Evolutionary conservation across 2,329 filamentous ascomycete species (phyloP), one percentile per base, ranked within the genome.

Genomic region (Neonectria sp.): DNA sequence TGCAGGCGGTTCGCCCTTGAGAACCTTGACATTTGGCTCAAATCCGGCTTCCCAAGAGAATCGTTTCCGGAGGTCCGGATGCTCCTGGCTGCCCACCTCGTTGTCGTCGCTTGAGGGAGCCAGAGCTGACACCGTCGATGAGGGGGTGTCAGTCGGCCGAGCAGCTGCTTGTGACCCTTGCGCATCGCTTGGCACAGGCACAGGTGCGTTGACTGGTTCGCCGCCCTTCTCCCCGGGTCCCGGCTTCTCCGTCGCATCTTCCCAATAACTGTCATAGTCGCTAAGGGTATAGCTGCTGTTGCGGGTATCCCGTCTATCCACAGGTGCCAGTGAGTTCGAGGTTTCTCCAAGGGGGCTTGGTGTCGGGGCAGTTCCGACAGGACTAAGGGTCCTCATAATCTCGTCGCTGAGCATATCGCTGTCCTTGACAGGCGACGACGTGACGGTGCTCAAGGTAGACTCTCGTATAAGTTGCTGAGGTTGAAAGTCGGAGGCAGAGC

Each of bases 401-500:
- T 95, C 93, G 66, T 93, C 91, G 31, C 90, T 86, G 53, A 95
- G 78, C 63, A 88, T 85, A 71, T 95, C 93, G 73, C 88, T 94
- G 74, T 94, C 92, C 71, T 91, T 89, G 65, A 91, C 84, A 33
- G 89, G 86, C 1, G 86, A 86, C 8, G 85, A 84, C 11, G 85
- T 84, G 11, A 81, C 75, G 0, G 86, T 87, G 73, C 86, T 88
- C 55, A 85, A 78, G 0, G 84, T 86, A 7, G 81, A 77, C 29
- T 82, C 79, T 3, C 85, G 81, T 60, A 83, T 79, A 27, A 86
- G 72, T 7, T 77, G 75, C 24, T 77, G 75, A 15, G 79, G 76
- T 31, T 77, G 75, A 56, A 83, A 80, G 12, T 83, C 79, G 0
- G 79, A 77, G 6, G 78, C 73, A 27, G 77, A 71, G n/a, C 74